These are phyloP conservation scores for Aspergillus uvarum DNA, from an alignment of 2,329 filamentous ascomycete genomes.

Conservation along the genomic window DNA sequence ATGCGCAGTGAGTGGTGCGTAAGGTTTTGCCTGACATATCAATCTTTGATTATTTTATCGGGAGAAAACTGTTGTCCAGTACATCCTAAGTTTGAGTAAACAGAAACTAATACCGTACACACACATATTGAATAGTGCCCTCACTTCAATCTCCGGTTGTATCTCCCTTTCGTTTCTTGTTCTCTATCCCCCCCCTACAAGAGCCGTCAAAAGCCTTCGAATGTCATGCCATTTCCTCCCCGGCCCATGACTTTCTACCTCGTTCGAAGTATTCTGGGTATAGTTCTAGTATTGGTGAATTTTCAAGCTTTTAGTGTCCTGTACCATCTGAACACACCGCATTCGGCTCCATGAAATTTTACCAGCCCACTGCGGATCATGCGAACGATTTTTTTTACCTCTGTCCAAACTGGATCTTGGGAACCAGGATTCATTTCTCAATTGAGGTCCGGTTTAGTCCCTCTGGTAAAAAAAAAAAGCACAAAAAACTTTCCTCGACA, in stretches of 20 bases:
- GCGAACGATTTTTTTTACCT: background rate
- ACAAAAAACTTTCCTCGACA: background rate
- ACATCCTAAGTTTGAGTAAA: no score
- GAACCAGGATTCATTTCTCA: background rate
- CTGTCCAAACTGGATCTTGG: background rate
- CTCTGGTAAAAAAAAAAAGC: background rate
- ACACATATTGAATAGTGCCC: no score
- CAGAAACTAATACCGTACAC: no score
- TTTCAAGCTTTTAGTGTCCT: background rate
- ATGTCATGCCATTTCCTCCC: background rate
- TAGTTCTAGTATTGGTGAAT: background rate
- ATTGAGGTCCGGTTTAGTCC: background rate
- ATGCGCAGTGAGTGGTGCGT: background rate
- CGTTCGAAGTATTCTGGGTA: background rate
- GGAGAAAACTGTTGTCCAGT: no score
- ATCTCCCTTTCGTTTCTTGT: background rate
- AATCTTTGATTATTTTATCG: background rate
- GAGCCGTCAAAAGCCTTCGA: background rate
- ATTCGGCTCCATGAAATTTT: conserved; percentile 19
- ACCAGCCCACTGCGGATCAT: conserved; percentile 26
- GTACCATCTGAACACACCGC: conserved; percentile 18
- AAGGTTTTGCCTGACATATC: background rate
- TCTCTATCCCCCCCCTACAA: background rate
- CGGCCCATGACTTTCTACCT: background rate
- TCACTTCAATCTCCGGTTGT: no score